Conservation (phyloP, 345 rosid species). For the Tarenaya hassleriana region DNA sequence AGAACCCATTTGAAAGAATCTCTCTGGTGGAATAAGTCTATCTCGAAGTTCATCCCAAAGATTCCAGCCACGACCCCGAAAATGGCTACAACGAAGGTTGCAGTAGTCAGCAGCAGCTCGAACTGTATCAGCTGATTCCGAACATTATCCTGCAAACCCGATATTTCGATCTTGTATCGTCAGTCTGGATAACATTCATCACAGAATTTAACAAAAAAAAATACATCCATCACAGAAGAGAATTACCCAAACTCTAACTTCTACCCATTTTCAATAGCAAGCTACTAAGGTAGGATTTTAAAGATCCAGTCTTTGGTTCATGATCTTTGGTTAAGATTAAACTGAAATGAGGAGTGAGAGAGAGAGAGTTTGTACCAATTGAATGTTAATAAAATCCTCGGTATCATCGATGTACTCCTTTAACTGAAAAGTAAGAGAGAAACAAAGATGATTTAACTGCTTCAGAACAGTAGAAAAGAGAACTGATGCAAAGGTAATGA, state of each 20-base stretch:
- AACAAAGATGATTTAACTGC: not conserved
- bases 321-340: not conserved
- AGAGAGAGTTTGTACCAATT: conserved; percentile 60
- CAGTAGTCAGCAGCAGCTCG: conserved; percentile 87
- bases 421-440: conserved; percentile 41
- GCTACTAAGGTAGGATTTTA: too few relatives aligned
- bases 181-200: too few relatives aligned
- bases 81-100: conserved; percentile 90
- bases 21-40: conserved; percentile 54
- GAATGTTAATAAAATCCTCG: conserved; percentile 96
- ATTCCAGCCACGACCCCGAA: conserved; percentile 97
- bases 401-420: conserved; percentile 98
- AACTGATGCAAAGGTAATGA: not conserved
- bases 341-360: not conserved
- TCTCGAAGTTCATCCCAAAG: conserved; percentile 86
- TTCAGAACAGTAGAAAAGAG: not conserved
- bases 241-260: too few relatives aligned
- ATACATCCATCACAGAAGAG: too few relatives aligned
- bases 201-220: too few relatives aligned
- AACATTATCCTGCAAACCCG: conserved; percentile 67
- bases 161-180: too few relatives aligned
- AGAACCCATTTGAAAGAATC: conserved; percentile 92
- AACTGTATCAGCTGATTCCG: conserved; percentile 96
- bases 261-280: too few relatives aligned
- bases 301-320: too few relatives aligned